Conservation (phyloP, 2,329 filamentous ascomycete genomes). For the Calonectria henricotiae region DNA sequence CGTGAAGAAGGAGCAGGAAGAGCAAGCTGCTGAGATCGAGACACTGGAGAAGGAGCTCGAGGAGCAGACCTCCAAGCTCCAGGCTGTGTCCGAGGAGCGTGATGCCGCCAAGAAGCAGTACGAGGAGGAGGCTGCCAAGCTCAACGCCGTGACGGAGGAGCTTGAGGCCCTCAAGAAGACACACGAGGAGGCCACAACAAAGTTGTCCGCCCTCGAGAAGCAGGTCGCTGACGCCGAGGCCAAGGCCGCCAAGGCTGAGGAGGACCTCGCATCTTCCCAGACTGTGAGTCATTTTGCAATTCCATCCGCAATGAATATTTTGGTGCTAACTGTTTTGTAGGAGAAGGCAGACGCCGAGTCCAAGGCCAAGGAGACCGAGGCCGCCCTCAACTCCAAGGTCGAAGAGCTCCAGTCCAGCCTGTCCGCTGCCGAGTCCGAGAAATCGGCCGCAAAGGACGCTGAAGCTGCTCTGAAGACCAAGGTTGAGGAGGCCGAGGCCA, state of each 20-base stretch:
- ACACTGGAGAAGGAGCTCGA: conserved; percentile 45
- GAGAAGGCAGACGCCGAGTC: conserved; percentile 46
- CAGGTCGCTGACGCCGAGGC: conserved; percentile 57
- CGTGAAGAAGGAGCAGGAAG: conserved; percentile 47
- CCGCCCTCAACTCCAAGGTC: conserved; percentile 46
- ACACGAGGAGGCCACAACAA: conserved; percentile 36
- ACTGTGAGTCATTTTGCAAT: conserved; percentile 50
- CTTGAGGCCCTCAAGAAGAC: conserved; percentile 48
- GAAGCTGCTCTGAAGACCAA: conserved; percentile 46
- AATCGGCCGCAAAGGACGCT: conserved; percentile 41
- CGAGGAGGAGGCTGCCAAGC: conserved; percentile 35
- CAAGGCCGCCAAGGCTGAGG: conserved; percentile 58
- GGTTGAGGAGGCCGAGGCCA: conserved; percentile 38
- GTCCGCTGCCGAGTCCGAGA: conserved; percentile 38
- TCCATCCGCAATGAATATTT: too few relatives aligned
- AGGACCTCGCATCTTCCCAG: conserved; percentile 56
- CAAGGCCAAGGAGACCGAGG: conserved; percentile 46
- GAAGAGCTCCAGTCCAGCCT: conserved; percentile 42
- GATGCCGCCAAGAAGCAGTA: conserved; percentile 48
- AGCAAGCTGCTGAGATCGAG: conserved; percentile 42
- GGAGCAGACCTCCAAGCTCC: conserved; percentile 50
- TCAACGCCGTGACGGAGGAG: conserved; percentile 47
- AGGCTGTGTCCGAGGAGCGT: conserved; percentile 48
- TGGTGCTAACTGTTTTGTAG: conserved; percentile 39
- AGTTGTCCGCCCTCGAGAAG: conserved; percentile 52